Evolutionary conservation across 2,329 filamentous ascomycete genomes (phyloP).

Genomic region (Colletotrichum sp.): DNA sequence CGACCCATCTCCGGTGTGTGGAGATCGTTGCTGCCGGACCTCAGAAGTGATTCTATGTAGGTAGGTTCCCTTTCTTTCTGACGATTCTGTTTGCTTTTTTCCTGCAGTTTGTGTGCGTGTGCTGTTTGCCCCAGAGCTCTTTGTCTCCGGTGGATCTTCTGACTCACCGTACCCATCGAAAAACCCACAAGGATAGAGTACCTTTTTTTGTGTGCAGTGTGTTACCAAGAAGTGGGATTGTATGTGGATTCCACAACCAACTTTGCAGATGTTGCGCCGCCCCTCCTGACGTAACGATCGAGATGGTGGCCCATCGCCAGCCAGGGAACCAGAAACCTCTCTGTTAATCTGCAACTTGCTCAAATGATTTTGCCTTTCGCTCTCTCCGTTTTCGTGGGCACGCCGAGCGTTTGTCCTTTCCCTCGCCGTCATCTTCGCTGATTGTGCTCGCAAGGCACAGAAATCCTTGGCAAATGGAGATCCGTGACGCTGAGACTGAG

Average conservation of each 20-base stretch:
- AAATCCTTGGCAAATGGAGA: background rate
- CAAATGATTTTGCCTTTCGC: background rate
- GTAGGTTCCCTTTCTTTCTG: too few relatives aligned
- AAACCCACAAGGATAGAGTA: background rate
- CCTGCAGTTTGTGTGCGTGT: background rate
- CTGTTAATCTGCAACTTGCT: background rate
- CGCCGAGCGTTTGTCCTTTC: background rate
- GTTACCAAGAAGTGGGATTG: background rate
- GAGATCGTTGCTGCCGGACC: background rate
- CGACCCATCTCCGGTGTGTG: background rate
- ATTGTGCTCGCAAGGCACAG: background rate
- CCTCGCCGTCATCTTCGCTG: background rate
- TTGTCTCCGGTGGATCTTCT: background rate
- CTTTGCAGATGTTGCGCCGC: background rate
- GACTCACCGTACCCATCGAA: conserved; percentile 3
- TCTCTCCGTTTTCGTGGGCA: background rate
- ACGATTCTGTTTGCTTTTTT: background rate
- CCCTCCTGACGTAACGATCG: background rate
- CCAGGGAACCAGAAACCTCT: background rate
- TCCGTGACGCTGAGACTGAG: background rate
- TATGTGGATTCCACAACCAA: background rate
- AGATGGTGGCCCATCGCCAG: background rate
- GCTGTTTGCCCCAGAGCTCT: background rate
- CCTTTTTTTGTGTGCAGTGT: background rate
- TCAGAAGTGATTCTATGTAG: background rate